Evolutionary conservation across 352 stramenopile genomes (phyloP).

Genomic region (Nothophytophthora sp.): DNA sequence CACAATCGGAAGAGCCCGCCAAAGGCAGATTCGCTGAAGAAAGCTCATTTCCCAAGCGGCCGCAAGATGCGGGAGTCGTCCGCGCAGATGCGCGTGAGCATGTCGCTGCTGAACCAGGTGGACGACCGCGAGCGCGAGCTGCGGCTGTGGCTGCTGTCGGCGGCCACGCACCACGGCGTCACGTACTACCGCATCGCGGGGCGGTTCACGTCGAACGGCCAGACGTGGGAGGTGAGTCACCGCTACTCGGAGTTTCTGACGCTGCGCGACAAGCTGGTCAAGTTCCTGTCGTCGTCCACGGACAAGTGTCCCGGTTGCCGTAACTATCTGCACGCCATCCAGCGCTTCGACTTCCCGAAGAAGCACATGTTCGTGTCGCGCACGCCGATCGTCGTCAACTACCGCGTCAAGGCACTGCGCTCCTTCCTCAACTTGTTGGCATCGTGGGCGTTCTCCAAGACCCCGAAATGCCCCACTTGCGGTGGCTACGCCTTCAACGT

Average conservation of each 20-base stretch:
- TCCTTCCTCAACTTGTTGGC: conserved; percentile 85
- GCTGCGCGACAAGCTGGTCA: conserved; percentile 74
- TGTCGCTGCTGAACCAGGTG: conserved; percentile 54
- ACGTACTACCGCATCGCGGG: conserved; percentile 75
- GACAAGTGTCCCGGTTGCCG: conserved; percentile 80
- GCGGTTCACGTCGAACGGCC: conserved; percentile 57
- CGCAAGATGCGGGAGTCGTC: conserved; percentile 37
- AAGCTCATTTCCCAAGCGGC: conserved; percentile 14
- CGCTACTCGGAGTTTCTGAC: conserved; percentile 86
- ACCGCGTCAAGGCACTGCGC: conserved; percentile 80
- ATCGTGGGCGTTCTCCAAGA: conserved; percentile 80
- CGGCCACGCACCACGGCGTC: conserved; percentile 45
- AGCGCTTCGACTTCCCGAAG: conserved; percentile 84
- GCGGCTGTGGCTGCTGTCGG: conserved; percentile 71
- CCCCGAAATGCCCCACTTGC: conserved; percentile 84
- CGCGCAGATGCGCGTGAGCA: conserved; percentile 43
- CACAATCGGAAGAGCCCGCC: too few relatives aligned
- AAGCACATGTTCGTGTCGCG: conserved; percentile 85
- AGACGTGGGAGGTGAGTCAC: conserved; percentile 83
- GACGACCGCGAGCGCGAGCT: conserved; percentile 48
- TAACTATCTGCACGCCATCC: conserved; percentile 79
- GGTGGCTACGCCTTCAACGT: conserved; percentile 80
- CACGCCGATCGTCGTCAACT: conserved; percentile 80
- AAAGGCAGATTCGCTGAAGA: too few relatives aligned
- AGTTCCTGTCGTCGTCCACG: conserved; percentile 66